Percentiles rank a stretch among this genome's conserved stretches.
Evolutionary conservation across 768 basidiomycete species (phyloP).

Genomic region (Suillus subalutaceus): DNA sequence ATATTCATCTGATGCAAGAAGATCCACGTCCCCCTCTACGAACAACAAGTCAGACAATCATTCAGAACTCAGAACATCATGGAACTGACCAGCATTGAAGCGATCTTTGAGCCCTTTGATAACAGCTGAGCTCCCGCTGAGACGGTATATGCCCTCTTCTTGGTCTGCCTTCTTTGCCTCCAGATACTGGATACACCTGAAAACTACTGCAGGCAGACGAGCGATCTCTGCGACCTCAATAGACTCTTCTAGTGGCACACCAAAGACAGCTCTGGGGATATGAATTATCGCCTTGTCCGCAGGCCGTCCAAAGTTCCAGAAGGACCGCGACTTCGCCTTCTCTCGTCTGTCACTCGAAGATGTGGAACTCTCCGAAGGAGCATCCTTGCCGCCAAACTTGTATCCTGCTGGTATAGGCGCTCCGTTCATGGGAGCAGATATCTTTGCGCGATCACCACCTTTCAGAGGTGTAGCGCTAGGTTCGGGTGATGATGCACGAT

Average conservation of each 20-base stretch:
- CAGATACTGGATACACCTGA: conserved; percentile 93
- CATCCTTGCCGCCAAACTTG: conserved; percentile 86
- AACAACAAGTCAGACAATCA: conserved; percentile 16
- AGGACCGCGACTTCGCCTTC: conserved; percentile 90
- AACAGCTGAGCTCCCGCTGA: conserved; percentile 93
- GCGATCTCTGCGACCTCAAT: conserved; percentile 89
- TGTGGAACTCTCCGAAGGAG: conserved; percentile 42
- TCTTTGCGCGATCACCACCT: conserved; percentile 78
- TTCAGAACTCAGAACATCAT: conserved; percentile 12
- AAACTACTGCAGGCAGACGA: conserved; percentile 91
- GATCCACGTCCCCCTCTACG: conserved; percentile 93
- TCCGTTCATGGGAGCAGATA: conserved; percentile 86
- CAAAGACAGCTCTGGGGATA: conserved; percentile 80
- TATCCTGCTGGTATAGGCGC: conserved; percentile 85
- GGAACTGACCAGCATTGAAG: conserved; percentile 80
- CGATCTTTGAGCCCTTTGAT: conserved; percentile 92
- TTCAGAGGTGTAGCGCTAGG: conserved; percentile 49
- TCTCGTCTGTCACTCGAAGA: conserved; percentile 71
- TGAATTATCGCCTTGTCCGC: conserved; percentile 45
- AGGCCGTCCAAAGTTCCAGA: conserved; percentile 88
- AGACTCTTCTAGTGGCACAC: conserved; percentile 83
- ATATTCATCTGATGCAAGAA: conserved; percentile 85
- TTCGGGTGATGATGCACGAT: conserved; percentile 49
- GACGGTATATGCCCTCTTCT: conserved; percentile 96
- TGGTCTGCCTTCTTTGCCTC: conserved; percentile 93